These are phyloP conservation scores for Entomortierella parvispora DNA, from an alignment of 192 early-diverging fungal species.

Conservation along the genomic window DNA sequence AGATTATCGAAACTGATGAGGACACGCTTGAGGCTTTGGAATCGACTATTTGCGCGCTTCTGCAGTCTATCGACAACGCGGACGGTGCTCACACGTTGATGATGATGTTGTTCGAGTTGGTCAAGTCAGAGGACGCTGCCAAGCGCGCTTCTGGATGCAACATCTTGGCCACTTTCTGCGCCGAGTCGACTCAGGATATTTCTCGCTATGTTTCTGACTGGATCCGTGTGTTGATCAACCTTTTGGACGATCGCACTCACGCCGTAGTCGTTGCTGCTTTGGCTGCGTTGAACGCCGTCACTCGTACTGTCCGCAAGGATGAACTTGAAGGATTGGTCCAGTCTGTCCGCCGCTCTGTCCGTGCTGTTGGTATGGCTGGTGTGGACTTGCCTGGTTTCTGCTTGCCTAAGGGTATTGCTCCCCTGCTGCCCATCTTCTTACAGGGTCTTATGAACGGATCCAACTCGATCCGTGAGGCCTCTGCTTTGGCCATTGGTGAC, in stretches of 20 bases:
- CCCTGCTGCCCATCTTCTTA: constrained; percentile 90
- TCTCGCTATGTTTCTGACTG: constrained; percentile 81
- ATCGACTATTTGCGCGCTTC: constrained; percentile 77
- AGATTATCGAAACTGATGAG: constrained; percentile 73
- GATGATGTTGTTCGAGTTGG: constrained; percentile 78
- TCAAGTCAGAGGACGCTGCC: constrained; percentile 64
- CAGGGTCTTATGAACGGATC: constrained; percentile 93
- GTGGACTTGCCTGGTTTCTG: constrained; percentile 84
- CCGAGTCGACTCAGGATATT: constrained; percentile 66
- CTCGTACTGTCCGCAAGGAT: constrained; percentile 88
- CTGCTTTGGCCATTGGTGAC: constrained; percentile 87
- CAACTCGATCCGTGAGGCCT: constrained; percentile 84
- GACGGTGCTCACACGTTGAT: constrained; percentile 86
- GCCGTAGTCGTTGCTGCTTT: constrained; percentile 77
- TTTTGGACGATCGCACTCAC: constrained; percentile 70
- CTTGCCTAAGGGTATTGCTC: constrained; percentile 92
- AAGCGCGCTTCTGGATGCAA: constrained; percentile 70
- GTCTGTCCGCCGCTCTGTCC: constrained; percentile 73
- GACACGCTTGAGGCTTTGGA: constrained; percentile 73
- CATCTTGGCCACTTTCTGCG: constrained; percentile 72
- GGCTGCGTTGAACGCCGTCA: constrained; percentile 82
- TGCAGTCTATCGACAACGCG: constrained; percentile 81
- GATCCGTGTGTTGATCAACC: constrained; percentile 79
- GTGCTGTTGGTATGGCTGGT: constrained; percentile 61
- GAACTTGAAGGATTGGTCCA: constrained; percentile 84